phyloP scores from a whole-genome alignment of 176 grass and related monocot genomes.

The Areca catechu region DNA sequence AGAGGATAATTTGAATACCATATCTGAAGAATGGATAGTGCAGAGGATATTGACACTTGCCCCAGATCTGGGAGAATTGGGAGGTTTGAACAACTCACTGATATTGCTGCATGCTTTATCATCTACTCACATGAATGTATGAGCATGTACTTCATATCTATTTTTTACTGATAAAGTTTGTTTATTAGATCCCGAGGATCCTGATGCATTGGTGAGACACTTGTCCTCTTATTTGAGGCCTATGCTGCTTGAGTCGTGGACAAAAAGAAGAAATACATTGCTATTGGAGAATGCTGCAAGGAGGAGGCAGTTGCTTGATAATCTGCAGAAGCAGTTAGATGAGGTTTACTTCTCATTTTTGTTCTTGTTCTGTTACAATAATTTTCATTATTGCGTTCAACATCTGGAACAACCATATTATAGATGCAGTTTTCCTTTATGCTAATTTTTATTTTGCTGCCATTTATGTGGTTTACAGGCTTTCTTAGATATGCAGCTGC shows the following conservation, averaged over 20 bases:
- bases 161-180: slow-evolving; percentile 17
- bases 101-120: slow-evolving; percentile 4
- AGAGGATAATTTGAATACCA: slow-evolving; percentile 54
- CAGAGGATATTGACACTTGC: slow-evolving; percentile 61
- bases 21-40: slow-evolving; percentile 72
- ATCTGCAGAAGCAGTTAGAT: slow-evolving; percentile 89
- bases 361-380: too few species aligned
- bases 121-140: too few species aligned
- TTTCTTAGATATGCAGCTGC: slow-evolving; percentile 83
- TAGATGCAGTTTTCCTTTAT: background rate
- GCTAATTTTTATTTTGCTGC: background rate
- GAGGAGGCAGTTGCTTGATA: slow-evolving; percentile 67
- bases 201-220: slow-evolving; percentile 42
- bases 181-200: slow-evolving; percentile 46
- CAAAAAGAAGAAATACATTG: slow-evolving; percentile 77
- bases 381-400: background rate
- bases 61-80: slow-evolving; percentile 78
- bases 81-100: slow-evolving; percentile 44
- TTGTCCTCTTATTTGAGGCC: slow-evolving; percentile 80
- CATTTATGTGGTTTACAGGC: slow-evolving; percentile 39
- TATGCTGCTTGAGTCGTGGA: slow-evolving; percentile 77
- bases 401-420: background rate
- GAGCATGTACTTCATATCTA: slow-evolving; percentile 11
- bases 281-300: slow-evolving; percentile 83
- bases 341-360: slow-evolving; percentile 34